These are phyloP conservation scores for Wilcoxina mikolae DNA, from an alignment of 495 filamentous ascomycete species.

Conservation along the genomic window DNA sequence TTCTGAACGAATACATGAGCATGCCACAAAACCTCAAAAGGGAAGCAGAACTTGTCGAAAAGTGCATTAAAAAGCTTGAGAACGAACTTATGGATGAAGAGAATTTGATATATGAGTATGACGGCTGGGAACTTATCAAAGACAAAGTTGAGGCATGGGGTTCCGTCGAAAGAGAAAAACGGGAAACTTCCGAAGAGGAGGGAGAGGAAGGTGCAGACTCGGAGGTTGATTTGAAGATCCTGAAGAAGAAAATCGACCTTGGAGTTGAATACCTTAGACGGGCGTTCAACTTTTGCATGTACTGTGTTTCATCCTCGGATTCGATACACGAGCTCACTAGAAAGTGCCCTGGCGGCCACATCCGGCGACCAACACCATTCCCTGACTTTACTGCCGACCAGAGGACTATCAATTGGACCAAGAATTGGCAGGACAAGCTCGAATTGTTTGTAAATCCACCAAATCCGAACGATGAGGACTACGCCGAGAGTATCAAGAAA, in stretches of 20 bases:
- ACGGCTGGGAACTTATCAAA: conserved; percentile 44
- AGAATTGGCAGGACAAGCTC: conserved; percentile 94
- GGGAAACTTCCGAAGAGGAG: conserved; percentile 41
- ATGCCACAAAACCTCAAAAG: conserved; percentile 28
- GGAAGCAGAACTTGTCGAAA: conserved; percentile 26
- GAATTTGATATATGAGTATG: conserved; percentile 19
- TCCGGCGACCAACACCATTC: conserved; percentile 63
- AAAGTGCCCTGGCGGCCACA: conserved; percentile 92
- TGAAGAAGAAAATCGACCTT: conserved; percentile 89
- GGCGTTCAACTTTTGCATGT: conserved; percentile 98
- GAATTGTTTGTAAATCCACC: conserved; percentile 37
- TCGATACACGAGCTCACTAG: conserved; percentile 88
- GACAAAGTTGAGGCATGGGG: conserved; percentile 59
- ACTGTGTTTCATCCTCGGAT: conserved; percentile 96
- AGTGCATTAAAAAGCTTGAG: conserved; percentile 56
- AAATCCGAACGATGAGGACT: conserved; percentile 60
- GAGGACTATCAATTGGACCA: conserved; percentile 98
- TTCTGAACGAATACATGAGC: conserved; percentile 39
- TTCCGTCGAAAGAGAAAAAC: conserved; percentile 53
- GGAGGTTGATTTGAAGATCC: conserved; percentile 53
- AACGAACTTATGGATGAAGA: conserved; percentile 49
- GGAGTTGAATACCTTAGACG: conserved; percentile 91
- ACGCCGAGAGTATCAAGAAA: conserved; percentile 44
- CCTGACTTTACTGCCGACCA: conserved; percentile 83
- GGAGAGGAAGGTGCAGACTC: conserved; percentile 61